Percentiles rank a stretch among this genome's conserved stretches.
phyloP scores from a whole-genome alignment of 306 rosid genomes.

The Heteromeles arbutifolia region DNA sequence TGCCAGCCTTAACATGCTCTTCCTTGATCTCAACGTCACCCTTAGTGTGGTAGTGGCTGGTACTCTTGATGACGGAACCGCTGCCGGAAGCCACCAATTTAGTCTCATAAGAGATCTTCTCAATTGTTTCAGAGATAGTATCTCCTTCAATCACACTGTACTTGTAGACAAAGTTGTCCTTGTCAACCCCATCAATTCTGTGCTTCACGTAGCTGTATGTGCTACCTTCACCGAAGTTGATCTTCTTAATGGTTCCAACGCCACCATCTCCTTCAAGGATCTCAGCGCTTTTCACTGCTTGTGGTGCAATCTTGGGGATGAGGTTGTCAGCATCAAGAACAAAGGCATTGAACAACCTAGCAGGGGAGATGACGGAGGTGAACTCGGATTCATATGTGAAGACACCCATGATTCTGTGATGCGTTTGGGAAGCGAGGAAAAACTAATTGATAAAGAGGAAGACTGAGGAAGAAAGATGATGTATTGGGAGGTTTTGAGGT shows the following conservation, averaged over 20 bases:
- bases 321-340: conserved; percentile 11
- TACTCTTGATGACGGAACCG: conserved; percentile 33
- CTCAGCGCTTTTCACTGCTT: too few species aligned
- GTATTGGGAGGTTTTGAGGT: conserved; percentile 4
- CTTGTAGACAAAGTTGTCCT: conserved; percentile 21
- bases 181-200: conserved; percentile 41
- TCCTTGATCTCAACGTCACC: conserved; percentile 29
- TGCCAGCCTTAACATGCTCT: conserved; percentile 27
- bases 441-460: not conserved
- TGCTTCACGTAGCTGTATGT: conserved; percentile 31
- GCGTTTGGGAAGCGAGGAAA: not conserved
- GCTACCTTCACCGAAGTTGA: conserved; percentile 32
- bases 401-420: too few species aligned
- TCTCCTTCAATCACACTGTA: conserved; percentile 44
- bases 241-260: conserved; percentile 27
- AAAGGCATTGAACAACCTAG: conserved; percentile 49
- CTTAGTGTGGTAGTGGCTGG: conserved; percentile 22
- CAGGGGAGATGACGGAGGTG: conserved; percentile 19
- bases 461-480: not conserved
- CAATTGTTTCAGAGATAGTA: conserved; percentile 1
- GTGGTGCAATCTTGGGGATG: too few species aligned
- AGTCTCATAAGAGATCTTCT: conserved; percentile 31
- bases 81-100: conserved; percentile 27
- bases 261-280: too few species aligned
- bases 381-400: too few species aligned